phyloP scores from a whole-genome alignment of 2,329 filamentous ascomycete genomes.

The Penicillium sp. region DNA sequence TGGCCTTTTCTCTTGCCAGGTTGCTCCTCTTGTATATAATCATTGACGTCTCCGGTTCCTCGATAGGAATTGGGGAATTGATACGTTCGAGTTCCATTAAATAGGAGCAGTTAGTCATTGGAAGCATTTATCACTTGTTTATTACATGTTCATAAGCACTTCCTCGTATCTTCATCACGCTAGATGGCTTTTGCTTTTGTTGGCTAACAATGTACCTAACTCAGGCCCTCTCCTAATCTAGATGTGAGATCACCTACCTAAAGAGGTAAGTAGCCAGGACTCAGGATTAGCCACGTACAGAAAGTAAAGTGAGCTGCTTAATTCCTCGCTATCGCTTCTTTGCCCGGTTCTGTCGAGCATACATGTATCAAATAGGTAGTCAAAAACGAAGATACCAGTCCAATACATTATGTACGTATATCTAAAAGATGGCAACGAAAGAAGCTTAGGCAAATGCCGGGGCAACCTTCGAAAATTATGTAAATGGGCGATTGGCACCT shows the following conservation, averaged over 20 bases:
- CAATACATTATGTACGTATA: not conserved
- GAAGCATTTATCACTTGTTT: constrained; percentile 3
- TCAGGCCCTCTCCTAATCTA: not conserved
- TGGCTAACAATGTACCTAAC: too few species aligned
- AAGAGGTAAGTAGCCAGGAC: not conserved
- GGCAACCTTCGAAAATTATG: not conserved
- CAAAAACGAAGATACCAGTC: not conserved
- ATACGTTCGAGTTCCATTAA: constrained; percentile 1
- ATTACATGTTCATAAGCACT: not conserved
- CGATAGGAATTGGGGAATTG: constrained; percentile 1
- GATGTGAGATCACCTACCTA: not conserved
- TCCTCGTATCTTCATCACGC: not conserved
- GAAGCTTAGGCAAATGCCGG: not conserved
- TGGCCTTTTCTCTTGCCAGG: not conserved
- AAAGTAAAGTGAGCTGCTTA: not conserved
- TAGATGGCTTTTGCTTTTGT: not conserved
- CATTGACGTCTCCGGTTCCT: constrained; percentile 1
- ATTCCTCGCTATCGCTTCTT: too few species aligned
- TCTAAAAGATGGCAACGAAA: not conserved
- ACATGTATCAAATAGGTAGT: too few species aligned
- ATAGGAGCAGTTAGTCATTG: constrained; percentile 9
- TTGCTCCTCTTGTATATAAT: constrained; percentile 11
- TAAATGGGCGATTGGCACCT: not conserved
- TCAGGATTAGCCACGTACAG: not conserved
- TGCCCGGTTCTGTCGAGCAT: not conserved